Base-by-base conservation (phyloP, 805 yeast genomes). In the Nakazawaea sp. region DNA sequence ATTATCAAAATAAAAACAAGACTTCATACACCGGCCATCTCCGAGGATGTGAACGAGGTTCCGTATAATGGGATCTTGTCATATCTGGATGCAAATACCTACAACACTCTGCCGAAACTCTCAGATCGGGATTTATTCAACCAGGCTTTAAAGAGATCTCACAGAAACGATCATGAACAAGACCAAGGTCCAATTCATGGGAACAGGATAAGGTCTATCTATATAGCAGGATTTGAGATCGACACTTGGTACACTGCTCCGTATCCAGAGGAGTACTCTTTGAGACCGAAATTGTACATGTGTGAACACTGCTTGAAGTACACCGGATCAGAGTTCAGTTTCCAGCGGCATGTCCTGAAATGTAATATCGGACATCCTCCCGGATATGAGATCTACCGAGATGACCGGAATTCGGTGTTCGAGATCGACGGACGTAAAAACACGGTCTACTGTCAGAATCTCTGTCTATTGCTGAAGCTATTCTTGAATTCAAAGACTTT, bases 241-340 rank as follows among this genome's bases (percentile, higher is more conserved):
- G 83, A 81, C 43, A 85, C 96, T 0, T 87, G 97, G 96, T 89
- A 84, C 57, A 75, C 84, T 3, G 79, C 96, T 0, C 97, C 97
- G 1, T 92, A 85, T 53, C 97, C 97, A 0, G 88, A 83, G 43
- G 92, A 85, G 50, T 85, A 78, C 50, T 74, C 85, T 29, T 68
- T 68, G 21, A 72, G 77, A 32, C 63, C 64, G 29, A 70, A 78
- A 2, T 61, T 92, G 32, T 79, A 78, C 50, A 70, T 90, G 12
- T 92, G 97, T 58, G 92, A 87, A 45, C 77, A 69, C 49, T 92
- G 97, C 53, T 59, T 90, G 41, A 79, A 82, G 58, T 89, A 86
- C 53, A 78, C 78, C 75, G 69, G 70, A 27, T 78, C 88, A 0
- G 78, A 81, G 12, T 78, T 70, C 45, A 75, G 80, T 0, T 67